These are phyloP conservation scores for Yamadazyma jaroonii DNA, from an alignment of 1,139 yeast species.

Conservation along the genomic window DNA sequence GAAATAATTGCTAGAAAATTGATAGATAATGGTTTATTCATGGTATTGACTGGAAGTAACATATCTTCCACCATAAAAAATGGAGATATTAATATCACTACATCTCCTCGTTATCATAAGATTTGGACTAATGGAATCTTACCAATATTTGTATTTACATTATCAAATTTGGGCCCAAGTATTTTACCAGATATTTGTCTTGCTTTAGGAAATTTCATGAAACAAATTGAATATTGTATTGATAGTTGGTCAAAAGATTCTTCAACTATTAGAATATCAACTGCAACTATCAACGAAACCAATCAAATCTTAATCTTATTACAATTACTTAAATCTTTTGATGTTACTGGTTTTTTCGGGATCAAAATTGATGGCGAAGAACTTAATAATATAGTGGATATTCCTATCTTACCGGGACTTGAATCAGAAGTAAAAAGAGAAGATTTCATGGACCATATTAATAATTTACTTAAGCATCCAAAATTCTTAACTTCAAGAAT, in stretches of 20 bases:
- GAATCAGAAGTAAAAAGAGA: slow-evolving; percentile 57
- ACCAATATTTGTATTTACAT: slow-evolving; percentile 59
- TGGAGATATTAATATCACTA: slow-evolving; percentile 55
- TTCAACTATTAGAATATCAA: slow-evolving; percentile 52
- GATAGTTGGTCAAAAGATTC: slow-evolving; percentile 69
- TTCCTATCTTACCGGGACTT: slow-evolving; percentile 55
- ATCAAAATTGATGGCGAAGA: slow-evolving; percentile 5
- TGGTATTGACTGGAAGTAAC: slow-evolving; percentile 72
- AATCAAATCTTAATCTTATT: slow-evolving; percentile 69
- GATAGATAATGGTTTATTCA: slow-evolving; percentile 62
- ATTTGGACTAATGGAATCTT: slow-evolving; percentile 83
- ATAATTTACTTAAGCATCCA: slow-evolving; percentile 79
- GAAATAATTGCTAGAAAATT: slow-evolving; percentile 66
- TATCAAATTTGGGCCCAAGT: slow-evolving; percentile 62
- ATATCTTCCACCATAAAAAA: slow-evolving; percentile 64
- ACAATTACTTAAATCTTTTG: slow-evolving; percentile 51
- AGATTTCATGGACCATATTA: slow-evolving; percentile 56
- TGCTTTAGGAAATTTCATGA: slow-evolving; percentile 61
- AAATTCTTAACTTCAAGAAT: slow-evolving; percentile 73
- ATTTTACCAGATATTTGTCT: slow-evolving; percentile 64
- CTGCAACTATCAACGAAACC: slow-evolving; percentile 73
- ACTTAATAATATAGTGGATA: slow-evolving; percentile 16
- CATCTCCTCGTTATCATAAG: slow-evolving; percentile 58
- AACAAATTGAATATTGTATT: slow-evolving; percentile 64
- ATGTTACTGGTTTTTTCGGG: slow-evolving; percentile 42